Evolutionary conservation across 371 early-diverging fungal genomes (phyloP).

Genomic region (Syncephalastrum racemosum): DNA sequence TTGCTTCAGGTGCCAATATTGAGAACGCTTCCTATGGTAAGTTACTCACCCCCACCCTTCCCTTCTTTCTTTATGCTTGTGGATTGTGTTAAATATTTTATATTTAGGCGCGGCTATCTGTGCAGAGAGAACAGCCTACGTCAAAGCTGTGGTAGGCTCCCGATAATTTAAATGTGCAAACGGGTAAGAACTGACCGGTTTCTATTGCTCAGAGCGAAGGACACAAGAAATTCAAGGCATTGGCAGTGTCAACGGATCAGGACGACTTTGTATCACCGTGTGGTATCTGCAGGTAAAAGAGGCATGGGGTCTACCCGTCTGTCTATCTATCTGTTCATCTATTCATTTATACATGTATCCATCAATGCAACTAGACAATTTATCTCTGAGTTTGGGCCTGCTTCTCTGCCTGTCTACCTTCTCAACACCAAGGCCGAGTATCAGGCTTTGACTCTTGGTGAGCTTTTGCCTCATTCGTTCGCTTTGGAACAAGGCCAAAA

Average conservation of each 20-base stretch:
- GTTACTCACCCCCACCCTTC: not conserved
- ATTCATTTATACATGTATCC: not conserved
- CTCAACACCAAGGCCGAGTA: conserved; percentile 55
- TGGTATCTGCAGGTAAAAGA: conserved; percentile 71
- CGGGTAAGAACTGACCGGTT: not conserved
- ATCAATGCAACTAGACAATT: conserved; percentile 58
- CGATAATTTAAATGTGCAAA: not conserved
- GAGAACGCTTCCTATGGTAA: conserved; percentile 82
- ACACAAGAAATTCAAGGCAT: conserved; percentile 59
- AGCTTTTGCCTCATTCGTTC: conserved; percentile 68
- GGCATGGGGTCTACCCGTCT: not conserved
- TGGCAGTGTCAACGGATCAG: conserved; percentile 64
- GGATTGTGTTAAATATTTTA: conserved; percentile 4
- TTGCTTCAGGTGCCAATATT: conserved; percentile 75
- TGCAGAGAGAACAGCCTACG: conserved; percentile 83
- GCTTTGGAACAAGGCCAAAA: conserved; percentile 48
- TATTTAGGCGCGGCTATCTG: conserved; percentile 68
- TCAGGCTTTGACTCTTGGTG: conserved; percentile 44
- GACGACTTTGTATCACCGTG: conserved; percentile 69
- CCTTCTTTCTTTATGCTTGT: not conserved
- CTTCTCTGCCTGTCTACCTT: conserved; percentile 58
- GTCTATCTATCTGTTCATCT: not conserved
- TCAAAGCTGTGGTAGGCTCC: conserved; percentile 73
- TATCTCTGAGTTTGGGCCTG: conserved; percentile 72
- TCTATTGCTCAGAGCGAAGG: conserved; percentile 61